Base-by-base conservation (phyloP, 1,284 basidiomycete genomes). In the Pyrrhoderma lamaoense region DNA sequence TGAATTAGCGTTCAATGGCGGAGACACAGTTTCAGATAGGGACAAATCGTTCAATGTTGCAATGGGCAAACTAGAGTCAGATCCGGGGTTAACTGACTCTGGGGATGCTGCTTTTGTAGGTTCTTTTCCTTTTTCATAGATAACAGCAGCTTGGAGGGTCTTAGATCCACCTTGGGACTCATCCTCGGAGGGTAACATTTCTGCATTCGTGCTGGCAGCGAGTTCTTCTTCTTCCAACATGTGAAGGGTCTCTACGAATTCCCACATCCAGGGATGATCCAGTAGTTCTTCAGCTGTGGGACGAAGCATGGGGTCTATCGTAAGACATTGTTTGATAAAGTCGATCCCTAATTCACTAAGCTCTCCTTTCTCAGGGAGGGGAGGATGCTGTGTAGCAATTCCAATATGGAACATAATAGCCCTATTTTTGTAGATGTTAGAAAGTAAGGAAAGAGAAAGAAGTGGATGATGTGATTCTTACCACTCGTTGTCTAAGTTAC, bases 381-480 rank as follows among this genome's bases (percentile, higher is more conserved):
- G 94, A 7, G 96, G 96, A 63, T 96, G 93, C 63, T 99, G 90
- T 5, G 93, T 95, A 1, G 95, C 92, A 52, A 98, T 93, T 47
- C 95, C 94, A 47, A 97, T 97, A 65, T 97, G 94, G 76, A 97
- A 98, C 94, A 97, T 97, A 70, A 97, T 95, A 3, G 93, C 93
- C 92, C 91, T 91, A 51, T 3, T 49, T 25, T 45, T 52, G 45
- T 50, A 40, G 46, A 34, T 22, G n/a, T n/a, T 43, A 49, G 40
- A 34, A 13, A 48, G 16, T 40, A n/a, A 13, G 40, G 23, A 21
- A 58, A 11, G 7, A 45, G 42, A 44, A 31, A 31, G 38, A 18
- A n/a, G 21, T 14, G 18, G 36, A 38, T 22, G 8, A 16, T 23
- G 11, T 2, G 11, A 16, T 8, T 64, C 82, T 57, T 59, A 92